Percentiles rank a stretch among this genome's conserved stretches.
Conservation (phyloP, 1,284 basidiomycete species). For the Wallemia hederae region DNA sequence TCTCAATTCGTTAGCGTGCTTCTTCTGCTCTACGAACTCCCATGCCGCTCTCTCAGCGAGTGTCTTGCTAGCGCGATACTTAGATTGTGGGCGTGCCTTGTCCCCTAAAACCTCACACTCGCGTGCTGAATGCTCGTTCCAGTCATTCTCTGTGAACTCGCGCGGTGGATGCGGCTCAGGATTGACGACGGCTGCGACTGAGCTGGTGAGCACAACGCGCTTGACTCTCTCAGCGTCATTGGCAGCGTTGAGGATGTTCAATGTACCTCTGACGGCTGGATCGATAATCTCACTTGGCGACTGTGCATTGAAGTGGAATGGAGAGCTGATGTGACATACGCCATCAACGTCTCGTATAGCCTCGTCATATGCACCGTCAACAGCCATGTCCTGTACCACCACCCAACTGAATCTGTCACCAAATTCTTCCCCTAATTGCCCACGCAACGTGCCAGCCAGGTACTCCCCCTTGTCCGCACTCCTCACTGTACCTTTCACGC, state of each 20-base stretch:
- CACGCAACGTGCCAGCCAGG: conserved; percentile 9
- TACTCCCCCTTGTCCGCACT: conserved; percentile 24
- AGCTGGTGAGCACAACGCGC: conserved; percentile 19
- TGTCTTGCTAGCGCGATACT: not conserved
- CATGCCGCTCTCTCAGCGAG: not conserved
- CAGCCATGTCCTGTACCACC: not conserved
- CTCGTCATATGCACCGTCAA: conserved; percentile 17
- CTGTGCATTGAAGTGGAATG: not conserved
- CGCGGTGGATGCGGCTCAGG: not conserved
- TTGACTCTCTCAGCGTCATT: conserved; percentile 14
- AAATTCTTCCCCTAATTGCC: not conserved
- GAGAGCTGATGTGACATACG: conserved; percentile 7
- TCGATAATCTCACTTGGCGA: conserved; percentile 15
- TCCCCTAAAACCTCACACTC: not conserved
- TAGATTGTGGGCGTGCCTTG: not conserved
- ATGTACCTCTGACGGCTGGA: conserved; percentile 21
- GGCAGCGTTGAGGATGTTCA: conserved; percentile 16
- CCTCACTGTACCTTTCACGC: conserved; percentile 30
- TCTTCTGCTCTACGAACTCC: not conserved
- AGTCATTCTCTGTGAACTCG: not conserved
- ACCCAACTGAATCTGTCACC: not conserved
- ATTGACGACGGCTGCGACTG: conserved; percentile 12
- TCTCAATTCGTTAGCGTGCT: not conserved
- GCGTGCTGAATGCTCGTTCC: not conserved
- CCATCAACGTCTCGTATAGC: conserved; percentile 17